Conservation (phyloP, 257 asterid genomes). For the Anisodus acutangulus region DNA sequence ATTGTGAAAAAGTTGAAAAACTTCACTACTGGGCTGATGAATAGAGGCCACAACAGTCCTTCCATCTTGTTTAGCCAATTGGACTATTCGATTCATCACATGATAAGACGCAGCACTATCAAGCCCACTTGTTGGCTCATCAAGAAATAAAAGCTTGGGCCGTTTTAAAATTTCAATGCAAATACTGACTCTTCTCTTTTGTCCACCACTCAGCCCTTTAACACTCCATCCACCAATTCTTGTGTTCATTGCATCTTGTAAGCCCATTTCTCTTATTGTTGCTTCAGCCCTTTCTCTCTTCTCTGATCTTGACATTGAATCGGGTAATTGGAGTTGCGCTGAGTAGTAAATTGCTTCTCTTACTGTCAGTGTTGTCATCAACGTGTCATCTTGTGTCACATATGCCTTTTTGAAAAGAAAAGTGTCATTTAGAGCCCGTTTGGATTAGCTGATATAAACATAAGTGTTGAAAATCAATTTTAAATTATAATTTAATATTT, state of each 20-base stretch:
- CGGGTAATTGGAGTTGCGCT: slow-evolving; percentile 61
- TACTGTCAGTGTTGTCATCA: slow-evolving; percentile 61
- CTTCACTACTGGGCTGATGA: slow-evolving; percentile 65
- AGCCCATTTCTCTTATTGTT: slow-evolving; percentile 59
- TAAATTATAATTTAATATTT: no score
- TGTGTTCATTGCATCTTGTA: slow-evolving; percentile 55
- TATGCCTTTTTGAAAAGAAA: slow-evolving; percentile 43
- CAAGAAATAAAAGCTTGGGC: slow-evolving; percentile 58
- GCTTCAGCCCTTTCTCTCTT: slow-evolving; percentile 54
- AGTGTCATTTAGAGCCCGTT: no score
- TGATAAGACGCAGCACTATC: slow-evolving; percentile 69
- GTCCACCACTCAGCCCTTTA: slow-evolving; percentile 69
- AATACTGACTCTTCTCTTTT: slow-evolving; percentile 67
- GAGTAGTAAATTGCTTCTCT: slow-evolving; percentile 62
- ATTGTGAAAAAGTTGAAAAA: slow-evolving; percentile 58
- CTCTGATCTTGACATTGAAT: slow-evolving; percentile 49
- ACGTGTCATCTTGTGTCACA: slow-evolving; percentile 67
- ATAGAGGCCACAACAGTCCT: slow-evolving; percentile 53
- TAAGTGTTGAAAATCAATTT: no score
- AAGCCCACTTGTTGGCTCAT: slow-evolving; percentile 67
- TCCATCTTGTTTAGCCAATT: slow-evolving; percentile 43
- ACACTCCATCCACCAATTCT: slow-evolving; percentile 72
- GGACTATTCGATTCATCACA: slow-evolving; percentile 52
- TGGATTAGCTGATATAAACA: no score
- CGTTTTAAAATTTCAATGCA: slow-evolving; percentile 61